Evolutionary conservation across 73 alveolate species (phyloP).

Genomic region (Paramecium tetraurelia): DNA sequence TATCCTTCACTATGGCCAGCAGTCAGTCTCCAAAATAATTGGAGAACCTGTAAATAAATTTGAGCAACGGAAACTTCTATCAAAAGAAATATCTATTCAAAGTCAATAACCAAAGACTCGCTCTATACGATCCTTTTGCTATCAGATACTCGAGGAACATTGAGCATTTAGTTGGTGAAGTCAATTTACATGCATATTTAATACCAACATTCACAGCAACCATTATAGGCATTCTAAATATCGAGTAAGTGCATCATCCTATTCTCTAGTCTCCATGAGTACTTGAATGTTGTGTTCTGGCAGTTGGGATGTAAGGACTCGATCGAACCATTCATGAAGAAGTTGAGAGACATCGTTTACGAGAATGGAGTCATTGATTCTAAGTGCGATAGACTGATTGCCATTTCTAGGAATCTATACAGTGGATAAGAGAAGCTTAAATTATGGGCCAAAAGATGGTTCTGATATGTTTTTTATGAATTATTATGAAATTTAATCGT

Average conservation of each 20-base stretch:
- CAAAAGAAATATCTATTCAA: not conserved
- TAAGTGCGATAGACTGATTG: not conserved
- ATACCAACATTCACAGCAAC: conserved; percentile 17
- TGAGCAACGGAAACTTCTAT: conserved; percentile 13
- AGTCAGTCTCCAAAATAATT: not conserved
- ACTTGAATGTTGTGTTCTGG: not conserved
- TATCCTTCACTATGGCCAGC: not conserved
- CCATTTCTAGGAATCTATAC: not conserved
- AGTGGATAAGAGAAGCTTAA: conserved; percentile 11
- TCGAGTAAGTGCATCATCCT: not conserved
- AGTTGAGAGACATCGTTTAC: not conserved
- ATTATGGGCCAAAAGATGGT: not conserved
- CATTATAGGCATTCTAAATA: not conserved
- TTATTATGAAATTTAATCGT: not conserved
- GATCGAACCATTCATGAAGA: not conserved
- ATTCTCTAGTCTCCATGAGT: not conserved
- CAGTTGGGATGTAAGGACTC: not conserved
- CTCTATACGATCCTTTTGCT: conserved; percentile 15
- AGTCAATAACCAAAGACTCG: not conserved
- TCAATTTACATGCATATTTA: not conserved
- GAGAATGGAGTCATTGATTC: not conserved
- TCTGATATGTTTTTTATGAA: not conserved
- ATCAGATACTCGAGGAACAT: conserved; percentile 23
- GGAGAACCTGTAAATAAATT: not conserved
- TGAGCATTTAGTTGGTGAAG: not conserved